Base-by-base conservation (phyloP, 148 eudicot species). In the Cornus suecica region DNA sequence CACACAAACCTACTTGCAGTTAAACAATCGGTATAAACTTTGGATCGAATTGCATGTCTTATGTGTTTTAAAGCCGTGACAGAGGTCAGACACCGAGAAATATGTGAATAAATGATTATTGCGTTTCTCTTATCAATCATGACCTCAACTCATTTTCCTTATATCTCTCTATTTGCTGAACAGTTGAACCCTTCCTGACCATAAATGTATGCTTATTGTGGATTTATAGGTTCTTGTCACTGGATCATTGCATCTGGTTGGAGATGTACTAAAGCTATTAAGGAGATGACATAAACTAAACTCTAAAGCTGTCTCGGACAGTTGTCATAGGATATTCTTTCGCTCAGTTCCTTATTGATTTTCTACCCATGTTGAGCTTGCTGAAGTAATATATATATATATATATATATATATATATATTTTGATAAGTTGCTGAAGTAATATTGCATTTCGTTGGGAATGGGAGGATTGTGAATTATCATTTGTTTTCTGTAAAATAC, bases 241-340 rank as follows among this genome's bases (percentile, higher is more conserved):
- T 23, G 97, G 97, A 18, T 92, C 97, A 15, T 80, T 92, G 76
- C 97, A 92, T 86, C 83, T 92, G 73, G 97, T 92, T 23, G 97
- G 97, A 71, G 97, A 92, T 82, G 97, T 92, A 34, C 34, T 92
- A 72, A 92, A 88, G 84, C 81, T 92, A 42, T 80, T 92, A 14
- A 81, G 72, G 78, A 88, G 88, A 66, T 88, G 79, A 86, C 66
- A 23, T 11, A 68, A 1, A 54, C 63, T 42, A 20, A 63, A 58
- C 61, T 51, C 54, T 58, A 30, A 61, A 76, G 56, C 66, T 62
- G 58, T 24, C 28, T 26, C 66, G 32, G 20, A 27, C 10, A 10
- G 16, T 32, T 15, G 14, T 60, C 10, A 18, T 22, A n/a, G 58
- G 42, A n/a, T 60, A 56, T 72, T 72, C 48, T 32, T 72, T 23